phyloP scores from a whole-genome alignment of 148 eudicot species.

The Chenopodium formosanum region DNA sequence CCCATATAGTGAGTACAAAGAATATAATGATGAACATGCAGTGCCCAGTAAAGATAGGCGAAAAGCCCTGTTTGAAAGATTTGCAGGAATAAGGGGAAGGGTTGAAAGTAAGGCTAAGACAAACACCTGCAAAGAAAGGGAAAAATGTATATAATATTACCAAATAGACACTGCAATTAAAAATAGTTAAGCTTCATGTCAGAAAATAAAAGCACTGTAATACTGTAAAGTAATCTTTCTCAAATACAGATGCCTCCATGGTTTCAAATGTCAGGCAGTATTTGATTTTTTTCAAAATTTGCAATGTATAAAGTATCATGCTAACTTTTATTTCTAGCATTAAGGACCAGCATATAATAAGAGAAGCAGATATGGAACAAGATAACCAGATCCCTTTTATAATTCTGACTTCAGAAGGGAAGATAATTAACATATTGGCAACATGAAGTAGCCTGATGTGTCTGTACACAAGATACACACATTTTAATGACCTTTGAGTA shows the following conservation, averaged over 20 bases:
- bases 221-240: neutral
- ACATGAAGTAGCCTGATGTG: neutral
- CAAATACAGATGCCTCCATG: slow-evolving; percentile 4
- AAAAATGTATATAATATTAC: slow-evolving; percentile 3
- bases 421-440: neutral
- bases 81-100: slow-evolving; percentile 66
- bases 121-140: slow-evolving; percentile 59
- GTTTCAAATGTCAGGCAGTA: neutral
- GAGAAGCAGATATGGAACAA: neutral
- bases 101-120: slow-evolving; percentile 84
- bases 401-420: neutral
- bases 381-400: neutral
- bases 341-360: neutral
- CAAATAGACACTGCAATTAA: slow-evolving; percentile 7
- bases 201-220: neutral
- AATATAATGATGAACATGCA: slow-evolving; percentile 77
- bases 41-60: slow-evolving; percentile 92
- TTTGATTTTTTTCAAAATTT: neutral
- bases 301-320: neutral
- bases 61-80: slow-evolving; percentile 77
- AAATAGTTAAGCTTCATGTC: neutral
- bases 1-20: slow-evolving; percentile 94
- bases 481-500: neutral
- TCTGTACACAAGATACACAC: slow-evolving; percentile 4
- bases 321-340: slow-evolving; percentile 3